Conservation (phyloP, 257 asterid genomes). For the Cinchona pubescens region DNA sequence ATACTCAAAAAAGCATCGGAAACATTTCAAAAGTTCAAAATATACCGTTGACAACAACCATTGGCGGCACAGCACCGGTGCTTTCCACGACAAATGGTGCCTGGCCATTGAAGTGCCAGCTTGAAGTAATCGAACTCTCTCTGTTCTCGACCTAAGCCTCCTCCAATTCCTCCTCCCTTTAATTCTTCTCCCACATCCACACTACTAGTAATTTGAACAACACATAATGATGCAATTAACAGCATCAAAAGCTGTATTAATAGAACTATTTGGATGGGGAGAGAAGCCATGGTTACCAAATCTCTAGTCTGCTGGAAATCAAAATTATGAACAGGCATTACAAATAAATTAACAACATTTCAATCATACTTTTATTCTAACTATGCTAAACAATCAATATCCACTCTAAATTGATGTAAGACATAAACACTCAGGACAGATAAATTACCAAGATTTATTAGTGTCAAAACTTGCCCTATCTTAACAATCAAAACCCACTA, state of each 20-base stretch:
- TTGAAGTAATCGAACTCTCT: constrained; percentile 78
- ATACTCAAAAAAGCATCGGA: not conserved
- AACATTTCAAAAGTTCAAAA: not conserved
- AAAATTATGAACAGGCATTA: not conserved
- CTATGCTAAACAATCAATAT: not conserved
- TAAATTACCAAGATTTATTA: no score
- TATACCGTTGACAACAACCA: constrained; percentile 79
- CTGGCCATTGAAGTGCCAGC: constrained; percentile 86
- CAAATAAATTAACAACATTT: not conserved
- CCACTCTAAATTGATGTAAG: no score
- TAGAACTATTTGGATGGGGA: constrained; percentile 23
- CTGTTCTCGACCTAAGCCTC: constrained; percentile 26
- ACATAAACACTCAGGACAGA: no score
- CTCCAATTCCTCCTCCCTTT: constrained; percentile 18
- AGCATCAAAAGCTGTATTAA: constrained; percentile 29
- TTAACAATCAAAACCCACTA: not conserved
- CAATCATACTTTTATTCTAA: not conserved
- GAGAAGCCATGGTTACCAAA: constrained; percentile 42
- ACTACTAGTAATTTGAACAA: constrained; percentile 29
- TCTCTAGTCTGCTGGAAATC: constrained; percentile 10
- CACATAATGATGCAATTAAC: constrained; percentile 33
- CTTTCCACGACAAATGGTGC: constrained; percentile 57
- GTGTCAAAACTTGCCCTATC: not conserved
- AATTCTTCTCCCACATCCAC: constrained; percentile 30
- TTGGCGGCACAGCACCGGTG: constrained; percentile 63